Evolutionary conservation across 1,139 yeast species (phyloP).

Genomic region (Magnusiomyces sp.): DNA sequence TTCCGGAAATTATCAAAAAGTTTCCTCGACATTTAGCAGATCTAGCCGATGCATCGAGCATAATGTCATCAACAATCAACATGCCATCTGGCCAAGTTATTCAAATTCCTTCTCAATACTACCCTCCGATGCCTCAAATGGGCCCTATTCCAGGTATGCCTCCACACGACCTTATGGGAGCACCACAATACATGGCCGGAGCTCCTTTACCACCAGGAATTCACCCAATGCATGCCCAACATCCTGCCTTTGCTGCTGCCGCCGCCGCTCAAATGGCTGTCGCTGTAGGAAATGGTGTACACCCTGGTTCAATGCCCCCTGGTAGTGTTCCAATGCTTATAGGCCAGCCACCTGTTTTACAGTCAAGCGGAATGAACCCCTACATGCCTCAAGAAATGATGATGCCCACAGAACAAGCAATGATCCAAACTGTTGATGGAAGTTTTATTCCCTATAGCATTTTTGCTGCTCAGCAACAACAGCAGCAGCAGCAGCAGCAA

Average conservation of each 20-base stretch:
- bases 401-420: conserved; percentile 1
- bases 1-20: conserved; percentile 25
- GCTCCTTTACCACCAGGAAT: background rate
- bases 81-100: conserved; percentile 8
- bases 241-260: too few species aligned
- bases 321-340: conserved; percentile 5
- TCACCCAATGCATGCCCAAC: too few species aligned
- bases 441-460: too few species aligned
- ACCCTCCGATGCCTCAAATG: background rate
- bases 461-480: background rate
- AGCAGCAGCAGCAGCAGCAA: conserved; percentile 1
- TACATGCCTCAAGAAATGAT: conserved; percentile 6
- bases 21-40: conserved; percentile 29
- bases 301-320: too few species aligned
- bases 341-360: conserved; percentile 8
- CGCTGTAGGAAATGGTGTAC: too few species aligned
- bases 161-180: too few species aligned
- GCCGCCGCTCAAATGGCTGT: too few species aligned
- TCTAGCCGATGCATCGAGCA: conserved; percentile 28
- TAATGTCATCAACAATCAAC: conserved; percentile 12
- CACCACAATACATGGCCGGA: background rate
- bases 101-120: conserved; percentile 9
- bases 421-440: background rate
- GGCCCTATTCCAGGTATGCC: too few species aligned
- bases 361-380: conserved; percentile 5